phyloP scores from a whole-genome alignment of 768 basidiomycete genomes.

The Amanita exitialis region DNA sequence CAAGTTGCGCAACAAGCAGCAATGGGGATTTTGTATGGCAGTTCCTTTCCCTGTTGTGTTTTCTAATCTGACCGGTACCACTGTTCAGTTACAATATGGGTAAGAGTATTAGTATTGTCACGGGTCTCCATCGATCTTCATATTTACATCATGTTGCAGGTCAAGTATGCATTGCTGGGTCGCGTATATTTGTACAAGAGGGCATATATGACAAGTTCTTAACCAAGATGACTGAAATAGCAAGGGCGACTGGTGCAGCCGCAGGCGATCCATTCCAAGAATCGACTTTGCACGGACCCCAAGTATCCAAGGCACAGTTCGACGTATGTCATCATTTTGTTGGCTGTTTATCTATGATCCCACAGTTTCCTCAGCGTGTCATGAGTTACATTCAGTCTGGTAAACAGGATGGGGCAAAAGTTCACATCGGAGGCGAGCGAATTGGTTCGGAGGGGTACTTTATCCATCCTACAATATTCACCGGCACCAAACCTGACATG shows the following conservation, averaged over 20 bases:
- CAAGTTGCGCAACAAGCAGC: slow-evolving; percentile 58
- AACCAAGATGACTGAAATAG: slow-evolving; percentile 43
- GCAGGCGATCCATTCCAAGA: slow-evolving; percentile 62
- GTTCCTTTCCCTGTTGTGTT: background rate
- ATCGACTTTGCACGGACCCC: slow-evolving; percentile 63
- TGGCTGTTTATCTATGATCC: background rate
- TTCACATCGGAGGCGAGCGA: slow-evolving; percentile 49
- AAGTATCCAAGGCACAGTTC: slow-evolving; percentile 68
- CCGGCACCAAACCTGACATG: slow-evolving; percentile 51
- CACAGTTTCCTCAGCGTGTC: slow-evolving; percentile 38
- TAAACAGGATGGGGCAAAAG: slow-evolving; percentile 55
- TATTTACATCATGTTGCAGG: slow-evolving; percentile 35
- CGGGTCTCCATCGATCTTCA: background rate
- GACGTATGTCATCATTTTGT: slow-evolving; percentile 34
- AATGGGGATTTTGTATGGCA: slow-evolving; percentile 56
- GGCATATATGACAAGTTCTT: slow-evolving; percentile 78
- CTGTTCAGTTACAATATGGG: background rate
- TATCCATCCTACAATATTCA: slow-evolving; percentile 62
- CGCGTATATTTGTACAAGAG: slow-evolving; percentile 78
- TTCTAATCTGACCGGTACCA: background rate
- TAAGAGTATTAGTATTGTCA: background rate
- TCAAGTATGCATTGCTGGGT: slow-evolving; percentile 81
- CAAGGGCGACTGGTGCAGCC: slow-evolving; percentile 33
- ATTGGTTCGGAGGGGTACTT: slow-evolving; percentile 59
- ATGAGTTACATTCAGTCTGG: slow-evolving; percentile 71